Base-by-base conservation (phyloP, 805 yeast species). In the Wickerhamiella bombiphila region DNA sequence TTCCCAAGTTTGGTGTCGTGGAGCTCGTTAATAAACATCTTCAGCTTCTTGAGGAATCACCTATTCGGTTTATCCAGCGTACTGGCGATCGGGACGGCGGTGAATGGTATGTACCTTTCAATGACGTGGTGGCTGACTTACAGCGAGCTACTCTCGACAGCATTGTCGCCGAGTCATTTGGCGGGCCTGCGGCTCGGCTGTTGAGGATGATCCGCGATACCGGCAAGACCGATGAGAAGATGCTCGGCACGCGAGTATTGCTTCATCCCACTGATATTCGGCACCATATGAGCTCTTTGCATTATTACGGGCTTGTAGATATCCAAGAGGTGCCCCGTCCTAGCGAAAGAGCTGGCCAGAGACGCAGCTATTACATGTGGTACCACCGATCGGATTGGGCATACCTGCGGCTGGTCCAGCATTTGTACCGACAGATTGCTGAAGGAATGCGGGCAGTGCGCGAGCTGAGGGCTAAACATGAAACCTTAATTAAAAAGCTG, bases 251-350 rank as follows among this genome's bases (percentile, higher is more conserved):
- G 37, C 57, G 71, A 13, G 88, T 91, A 1, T 59, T 91, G 37
- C 66, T 91, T 57, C 80, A 73, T 46, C 93, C 83, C 41, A 72
- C 70, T 42, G 79, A 75, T 26, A 80, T 85, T 6, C 67, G 95
- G 40, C 73, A 76, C 29, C 74, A 78, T 32, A 60, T 85, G 32
- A 70, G 78, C 33, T 69, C 71, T 24, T 61, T 91, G 38, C 69
- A 80, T 20, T 70, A 69, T 37, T 66, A 73, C 45, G 83, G 86
- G 43, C 69, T 80, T 15, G 62, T 86, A 15, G 94, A 88, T 53
- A 68, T 86, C 26, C 97, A 88, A 58, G 98, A 91, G 60, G 79
- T 91, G 21, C 96, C 97, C 9, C 72, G 88, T 50, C 78, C 94
- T 6, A 76, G 74, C 18, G 97, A 91, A 55, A 69, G 97, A 47